A percentile compares a stretch with the other conserved stretches of the same genome.
phyloP scores from a whole-genome alignment of 2,329 filamentous ascomycete species.

The Hirsutella rhossiliensis region DNA sequence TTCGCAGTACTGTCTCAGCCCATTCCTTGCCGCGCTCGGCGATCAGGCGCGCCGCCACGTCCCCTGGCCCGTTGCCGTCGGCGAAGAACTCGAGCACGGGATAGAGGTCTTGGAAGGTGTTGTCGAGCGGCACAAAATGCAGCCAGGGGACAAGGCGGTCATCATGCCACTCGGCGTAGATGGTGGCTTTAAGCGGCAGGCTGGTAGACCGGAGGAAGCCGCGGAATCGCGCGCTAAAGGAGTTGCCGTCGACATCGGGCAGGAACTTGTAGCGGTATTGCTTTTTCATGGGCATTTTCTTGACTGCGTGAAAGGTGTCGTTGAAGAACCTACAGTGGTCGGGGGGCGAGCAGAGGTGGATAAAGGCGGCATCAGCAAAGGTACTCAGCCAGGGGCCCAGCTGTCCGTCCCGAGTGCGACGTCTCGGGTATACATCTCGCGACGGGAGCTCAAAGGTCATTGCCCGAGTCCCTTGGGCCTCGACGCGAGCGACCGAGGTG shows the following conservation, averaged over 20 bases:
- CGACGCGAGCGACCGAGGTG: slow-evolving; percentile 38
- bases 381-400: slow-evolving; percentile 27
- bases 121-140: slow-evolving; percentile 63
- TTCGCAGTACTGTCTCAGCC: neutral
- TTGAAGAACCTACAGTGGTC: slow-evolving; percentile 26
- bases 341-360: slow-evolving; percentile 20
- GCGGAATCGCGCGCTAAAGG: slow-evolving; percentile 48
- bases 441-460: slow-evolving; percentile 38
- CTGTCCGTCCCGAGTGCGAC: slow-evolving; percentile 15
- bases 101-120: slow-evolving; percentile 55
- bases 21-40: slow-evolving; percentile 30
- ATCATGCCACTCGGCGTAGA: slow-evolving; percentile 68
- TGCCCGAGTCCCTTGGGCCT: slow-evolving; percentile 25
- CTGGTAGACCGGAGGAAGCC: slow-evolving; percentile 52
- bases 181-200: slow-evolving; percentile 57
- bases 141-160: slow-evolving; percentile 55
- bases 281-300: slow-evolving; percentile 27
- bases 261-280: slow-evolving; percentile 52
- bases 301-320: slow-evolving; percentile 20
- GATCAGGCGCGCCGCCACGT: slow-evolving; percentile 25
- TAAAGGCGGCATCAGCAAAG: slow-evolving; percentile 32
- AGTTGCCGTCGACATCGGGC: slow-evolving; percentile 60
- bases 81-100: slow-evolving; percentile 54
- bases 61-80: slow-evolving; percentile 20
- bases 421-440: slow-evolving; percentile 28